Conservation (phyloP, 345 rosid species). For the Brassica incana region DNA sequence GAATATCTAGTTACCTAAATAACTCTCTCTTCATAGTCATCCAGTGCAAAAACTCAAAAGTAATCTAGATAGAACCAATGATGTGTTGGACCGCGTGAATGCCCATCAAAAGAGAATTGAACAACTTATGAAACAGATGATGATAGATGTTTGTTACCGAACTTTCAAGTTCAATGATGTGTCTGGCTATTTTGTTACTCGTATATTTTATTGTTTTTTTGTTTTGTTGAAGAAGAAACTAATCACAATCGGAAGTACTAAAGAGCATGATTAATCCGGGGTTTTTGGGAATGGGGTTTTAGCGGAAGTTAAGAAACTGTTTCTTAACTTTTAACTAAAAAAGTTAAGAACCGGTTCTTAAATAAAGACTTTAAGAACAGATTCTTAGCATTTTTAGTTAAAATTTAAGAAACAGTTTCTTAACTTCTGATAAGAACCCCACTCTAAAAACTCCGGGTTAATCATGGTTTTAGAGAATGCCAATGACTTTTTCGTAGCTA, state of each 20-base stretch:
- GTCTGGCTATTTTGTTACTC: conserved; percentile 10
- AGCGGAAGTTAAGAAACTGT: too few relatives aligned
- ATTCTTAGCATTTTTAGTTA: too few relatives aligned
- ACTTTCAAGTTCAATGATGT: conserved; percentile 38
- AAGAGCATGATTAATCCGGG: too few relatives aligned
- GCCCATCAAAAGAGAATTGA: conserved; percentile 25
- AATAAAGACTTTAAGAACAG: too few relatives aligned
- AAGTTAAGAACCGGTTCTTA: too few relatives aligned
- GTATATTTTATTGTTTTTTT: not conserved
- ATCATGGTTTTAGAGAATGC: not conserved
- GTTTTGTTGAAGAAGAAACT: not conserved
- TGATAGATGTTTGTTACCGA: conserved; percentile 32
- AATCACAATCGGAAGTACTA: conserved; percentile 1
- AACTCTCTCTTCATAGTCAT: too few relatives aligned
- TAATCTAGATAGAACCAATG: not conserved
- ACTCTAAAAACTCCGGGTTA: too few relatives aligned
- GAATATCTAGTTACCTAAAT: too few relatives aligned
- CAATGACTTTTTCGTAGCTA: conserved; percentile 19
- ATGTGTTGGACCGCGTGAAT: conserved; percentile 35
- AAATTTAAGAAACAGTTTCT: too few relatives aligned
- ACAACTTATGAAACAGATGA: conserved; percentile 18
- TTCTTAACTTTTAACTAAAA: too few relatives aligned
- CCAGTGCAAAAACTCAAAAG: not conserved
- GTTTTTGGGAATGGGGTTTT: too few relatives aligned
- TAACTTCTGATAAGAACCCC: too few relatives aligned